Evolutionary conservation across 2,329 filamentous ascomycete genomes (phyloP).

Genomic region (Passalora sequoiae): DNA sequence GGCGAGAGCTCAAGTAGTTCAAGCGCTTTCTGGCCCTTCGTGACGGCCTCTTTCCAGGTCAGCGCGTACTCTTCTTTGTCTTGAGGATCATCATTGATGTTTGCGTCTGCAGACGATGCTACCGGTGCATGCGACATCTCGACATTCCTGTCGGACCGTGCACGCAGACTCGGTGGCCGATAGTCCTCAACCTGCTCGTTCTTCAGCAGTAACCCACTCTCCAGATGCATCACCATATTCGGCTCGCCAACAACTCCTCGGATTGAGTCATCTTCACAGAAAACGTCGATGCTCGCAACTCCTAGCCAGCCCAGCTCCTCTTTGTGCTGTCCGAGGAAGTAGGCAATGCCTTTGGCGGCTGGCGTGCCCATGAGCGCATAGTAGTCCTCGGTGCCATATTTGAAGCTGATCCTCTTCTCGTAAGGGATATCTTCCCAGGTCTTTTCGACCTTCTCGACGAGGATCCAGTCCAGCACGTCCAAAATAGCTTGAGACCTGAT

Average conservation of each 20-base stretch:
- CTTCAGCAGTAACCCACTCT: background rate
- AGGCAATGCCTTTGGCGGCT: constrained; percentile 11
- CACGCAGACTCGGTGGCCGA: too few relatives aligned
- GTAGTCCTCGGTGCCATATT: constrained; percentile 5
- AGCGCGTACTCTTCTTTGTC: too few relatives aligned
- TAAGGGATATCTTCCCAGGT: background rate
- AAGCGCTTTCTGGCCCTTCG: too few relatives aligned
- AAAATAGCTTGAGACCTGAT: constrained; percentile 1
- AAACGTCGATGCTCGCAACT: constrained; percentile 5
- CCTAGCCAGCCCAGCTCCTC: constrained; percentile 12
- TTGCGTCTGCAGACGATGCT: too few relatives aligned
- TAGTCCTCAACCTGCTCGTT: background rate
- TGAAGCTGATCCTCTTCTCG: background rate
- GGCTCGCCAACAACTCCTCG: background rate
- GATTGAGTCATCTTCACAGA: background rate
- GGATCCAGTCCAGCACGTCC: constrained; percentile 4
- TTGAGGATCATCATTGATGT: too few relatives aligned
- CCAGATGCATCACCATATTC: background rate
- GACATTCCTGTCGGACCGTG: too few relatives aligned
- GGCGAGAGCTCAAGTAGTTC: too few relatives aligned
- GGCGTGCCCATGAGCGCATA: constrained; percentile 13
- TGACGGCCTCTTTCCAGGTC: too few relatives aligned
- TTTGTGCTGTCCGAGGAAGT: constrained; percentile 15
- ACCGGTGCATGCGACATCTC: too few relatives aligned
- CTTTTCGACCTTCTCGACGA: background rate